These are phyloP conservation scores for Amaranthus cruentus DNA, from an alignment of 148 eudicot genomes.

Conservation along the genomic window DNA sequence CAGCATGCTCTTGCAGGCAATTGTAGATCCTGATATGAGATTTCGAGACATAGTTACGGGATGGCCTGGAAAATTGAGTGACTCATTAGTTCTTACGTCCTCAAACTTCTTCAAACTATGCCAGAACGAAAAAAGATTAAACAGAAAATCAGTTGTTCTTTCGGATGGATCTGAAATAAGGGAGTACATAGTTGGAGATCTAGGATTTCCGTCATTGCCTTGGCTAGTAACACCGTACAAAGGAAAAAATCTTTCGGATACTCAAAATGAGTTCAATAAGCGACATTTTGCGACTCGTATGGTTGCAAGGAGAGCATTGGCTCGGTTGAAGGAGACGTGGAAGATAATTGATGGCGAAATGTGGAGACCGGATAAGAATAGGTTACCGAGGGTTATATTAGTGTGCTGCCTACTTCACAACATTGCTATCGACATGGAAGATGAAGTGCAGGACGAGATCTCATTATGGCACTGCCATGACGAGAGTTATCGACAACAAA, in stretches of 20 bases:
- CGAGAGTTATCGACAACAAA: slow-evolving; percentile 45
- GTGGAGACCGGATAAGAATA: slow-evolving; percentile 93
- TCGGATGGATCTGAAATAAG: slow-evolving; percentile 42
- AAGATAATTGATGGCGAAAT: slow-evolving; percentile 67
- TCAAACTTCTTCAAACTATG: slow-evolving; percentile 54
- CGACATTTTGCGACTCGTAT: slow-evolving; percentile 53
- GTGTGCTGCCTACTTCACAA: slow-evolving; percentile 89
- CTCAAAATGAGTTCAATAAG: slow-evolving; percentile 50
- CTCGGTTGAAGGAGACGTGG: slow-evolving; percentile 75
- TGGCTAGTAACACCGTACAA: slow-evolving; percentile 80
- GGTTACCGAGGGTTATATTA: slow-evolving; percentile 70
- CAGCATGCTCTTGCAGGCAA: slow-evolving; percentile 83
- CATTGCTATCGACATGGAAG: slow-evolving; percentile 78
- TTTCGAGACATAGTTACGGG: slow-evolving; percentile 74
- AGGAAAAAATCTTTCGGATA: slow-evolving; percentile 39
- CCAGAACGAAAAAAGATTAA: slow-evolving; percentile 61
- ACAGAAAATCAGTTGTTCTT: slow-evolving; percentile 36
- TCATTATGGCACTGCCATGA: slow-evolving; percentile 51
- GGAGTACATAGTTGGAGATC: slow-evolving; percentile 73
- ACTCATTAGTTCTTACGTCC: slow-evolving; percentile 45
- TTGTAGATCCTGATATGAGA: slow-evolving; percentile 81
- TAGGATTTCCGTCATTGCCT: slow-evolving; percentile 57
- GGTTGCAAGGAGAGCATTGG: slow-evolving; percentile 66
- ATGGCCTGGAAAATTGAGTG: slow-evolving; percentile 76
- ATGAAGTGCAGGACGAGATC: slow-evolving; percentile 46